Conservation (phyloP, 306 rosid species). For the Cicer bijugum region DNA sequence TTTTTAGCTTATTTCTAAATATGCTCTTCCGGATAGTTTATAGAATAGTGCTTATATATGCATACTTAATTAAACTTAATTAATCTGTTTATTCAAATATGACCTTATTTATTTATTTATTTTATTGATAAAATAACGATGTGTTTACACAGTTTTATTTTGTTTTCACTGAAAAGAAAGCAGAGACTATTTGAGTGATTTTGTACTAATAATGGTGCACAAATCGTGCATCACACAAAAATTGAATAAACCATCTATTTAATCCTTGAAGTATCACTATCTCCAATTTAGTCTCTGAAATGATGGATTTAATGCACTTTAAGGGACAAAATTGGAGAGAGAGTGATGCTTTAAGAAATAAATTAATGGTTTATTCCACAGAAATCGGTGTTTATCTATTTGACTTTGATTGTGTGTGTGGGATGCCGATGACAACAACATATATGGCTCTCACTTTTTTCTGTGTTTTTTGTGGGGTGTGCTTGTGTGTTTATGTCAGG, state of each 20-base stretch:
- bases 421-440: neutral
- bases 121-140: neutral
- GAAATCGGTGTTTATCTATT: neutral
- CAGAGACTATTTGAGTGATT: constrained; percentile 34
- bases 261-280: neutral
- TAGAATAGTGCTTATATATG: too few relatives aligned
- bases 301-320: neutral
- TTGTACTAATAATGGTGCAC: constrained; percentile 7
- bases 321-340: neutral
- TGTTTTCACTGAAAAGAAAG: constrained; percentile 21
- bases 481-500: constrained; percentile 52
- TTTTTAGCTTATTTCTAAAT: too few relatives aligned
- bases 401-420: constrained; percentile 5
- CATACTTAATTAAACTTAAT: too few relatives aligned
- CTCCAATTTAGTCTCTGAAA: neutral
- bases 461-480: neutral
- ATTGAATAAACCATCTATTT: neutral
- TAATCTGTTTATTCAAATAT: too few relatives aligned
- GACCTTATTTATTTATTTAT: neutral
- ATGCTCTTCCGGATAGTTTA: too few relatives aligned
- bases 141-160: neutral
- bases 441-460: constrained; percentile 28
- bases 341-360: neutral
- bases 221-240: neutral
- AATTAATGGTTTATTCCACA: neutral